Percentiles rank a stretch among this genome's conserved stretches.
Conservation (phyloP, 169 alveolate genomes). For the Plasmodium billcollinsi region DNA sequence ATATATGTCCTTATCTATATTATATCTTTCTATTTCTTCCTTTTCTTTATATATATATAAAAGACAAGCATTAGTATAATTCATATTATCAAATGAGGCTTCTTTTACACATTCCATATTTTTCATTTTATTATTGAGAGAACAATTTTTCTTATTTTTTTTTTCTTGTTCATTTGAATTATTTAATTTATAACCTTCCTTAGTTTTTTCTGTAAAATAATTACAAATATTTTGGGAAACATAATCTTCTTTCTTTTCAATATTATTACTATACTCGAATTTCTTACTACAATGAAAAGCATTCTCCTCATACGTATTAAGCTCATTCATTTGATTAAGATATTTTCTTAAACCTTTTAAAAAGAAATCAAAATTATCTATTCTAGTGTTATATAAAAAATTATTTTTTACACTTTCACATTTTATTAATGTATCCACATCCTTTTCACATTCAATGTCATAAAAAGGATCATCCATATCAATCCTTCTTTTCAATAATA, state of each 20-base stretch:
- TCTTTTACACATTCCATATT: background rate
- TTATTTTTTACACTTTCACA: conserved; percentile 9
- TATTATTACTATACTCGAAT: no score
- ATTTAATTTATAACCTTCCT: background rate
- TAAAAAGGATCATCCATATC: background rate
- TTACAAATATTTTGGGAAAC: no score
- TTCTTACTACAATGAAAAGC: no score
- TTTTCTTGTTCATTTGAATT: background rate
- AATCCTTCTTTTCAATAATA: background rate
- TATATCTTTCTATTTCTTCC: conserved; percentile 8
- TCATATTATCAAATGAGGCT: background rate
- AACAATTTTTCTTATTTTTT: background rate
- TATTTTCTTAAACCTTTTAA: conserved; percentile 9
- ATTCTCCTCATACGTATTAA: background rate
- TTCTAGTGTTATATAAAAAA: conserved; percentile 50
- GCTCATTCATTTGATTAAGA: background rate
- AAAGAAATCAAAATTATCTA: conserved; percentile 1
- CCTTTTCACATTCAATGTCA: no score
- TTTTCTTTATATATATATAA: conserved; percentile 11
- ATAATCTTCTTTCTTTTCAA: no score
- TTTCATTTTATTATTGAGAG: background rate
- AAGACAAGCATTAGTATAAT: conserved; percentile 21
- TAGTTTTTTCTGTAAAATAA: background rate
- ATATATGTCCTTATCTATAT: conserved; percentile 36
- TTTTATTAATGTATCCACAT: no score